These are phyloP conservation scores for Fusarium sp. DNA, from an alignment of 2,329 filamentous ascomycete genomes.

Conservation along the genomic window DNA sequence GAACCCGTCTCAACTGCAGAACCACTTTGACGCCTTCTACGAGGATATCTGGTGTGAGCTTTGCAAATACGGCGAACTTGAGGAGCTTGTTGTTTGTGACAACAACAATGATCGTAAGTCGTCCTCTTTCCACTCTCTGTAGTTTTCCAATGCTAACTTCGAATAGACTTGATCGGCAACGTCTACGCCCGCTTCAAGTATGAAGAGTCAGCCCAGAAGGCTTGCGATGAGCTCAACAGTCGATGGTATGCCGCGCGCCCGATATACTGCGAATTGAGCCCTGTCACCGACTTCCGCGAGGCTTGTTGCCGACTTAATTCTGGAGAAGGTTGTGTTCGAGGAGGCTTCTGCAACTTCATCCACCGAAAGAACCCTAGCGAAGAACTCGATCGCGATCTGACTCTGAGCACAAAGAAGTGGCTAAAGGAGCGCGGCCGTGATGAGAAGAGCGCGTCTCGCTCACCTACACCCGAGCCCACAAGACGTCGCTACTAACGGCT, in stretches of 20 bases:
- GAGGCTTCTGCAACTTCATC: slow-evolving; percentile 99
- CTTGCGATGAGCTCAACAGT: slow-evolving; percentile 92
- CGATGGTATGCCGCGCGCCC: slow-evolving; percentile 97
- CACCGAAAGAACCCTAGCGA: slow-evolving; percentile 93
- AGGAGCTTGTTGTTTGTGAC: slow-evolving; percentile 98
- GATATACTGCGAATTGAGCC: slow-evolving; percentile 97
- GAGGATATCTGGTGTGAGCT: slow-evolving; percentile 99
- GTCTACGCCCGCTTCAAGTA: slow-evolving; percentile 99
- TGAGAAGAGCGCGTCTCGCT: slow-evolving; percentile 81
- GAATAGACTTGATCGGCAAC: slow-evolving; percentile 90
- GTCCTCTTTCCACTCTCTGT: slow-evolving; percentile 21
- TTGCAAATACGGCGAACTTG: slow-evolving; percentile 97
- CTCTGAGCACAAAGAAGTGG: slow-evolving; percentile 96
- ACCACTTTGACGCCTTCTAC: slow-evolving; percentile 99
- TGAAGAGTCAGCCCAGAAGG: slow-evolving; percentile 92
- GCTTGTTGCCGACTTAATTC: slow-evolving; percentile 95
- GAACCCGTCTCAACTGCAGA: slow-evolving; percentile 94
- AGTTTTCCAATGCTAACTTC: slow-evolving; percentile 35
- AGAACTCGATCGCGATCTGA: slow-evolving; percentile 88
- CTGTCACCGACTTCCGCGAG: slow-evolving; percentile 97
- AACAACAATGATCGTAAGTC: slow-evolving; percentile 96
- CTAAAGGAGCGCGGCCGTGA: slow-evolving; percentile 85
- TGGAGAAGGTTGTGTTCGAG: slow-evolving; percentile 93
- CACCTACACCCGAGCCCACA: slow-evolving; percentile 86
- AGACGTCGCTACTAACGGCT: slow-evolving; percentile 71